Conservation (phyloP, 306 rosid genomes). For the Calophaca sinica region DNA sequence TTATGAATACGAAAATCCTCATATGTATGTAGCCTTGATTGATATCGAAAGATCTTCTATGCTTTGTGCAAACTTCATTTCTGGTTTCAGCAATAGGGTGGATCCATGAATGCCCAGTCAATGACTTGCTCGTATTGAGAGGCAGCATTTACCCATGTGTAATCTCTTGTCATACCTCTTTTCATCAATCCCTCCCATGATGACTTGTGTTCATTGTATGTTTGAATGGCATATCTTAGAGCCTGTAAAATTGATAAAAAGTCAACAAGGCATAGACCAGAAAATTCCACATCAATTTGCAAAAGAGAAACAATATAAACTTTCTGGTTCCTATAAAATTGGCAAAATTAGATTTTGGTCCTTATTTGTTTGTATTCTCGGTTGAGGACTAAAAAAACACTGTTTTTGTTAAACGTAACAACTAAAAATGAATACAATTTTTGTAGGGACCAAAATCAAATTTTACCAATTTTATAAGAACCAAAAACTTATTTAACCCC, state of each 20-base stretch:
- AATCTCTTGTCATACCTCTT: conserved; percentile 77
- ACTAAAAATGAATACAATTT: no score
- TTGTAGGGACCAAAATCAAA: no score
- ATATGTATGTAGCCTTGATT: background rate
- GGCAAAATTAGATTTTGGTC: no score
- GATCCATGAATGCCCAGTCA: conserved; percentile 73
- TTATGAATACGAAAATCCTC: conserved; percentile 15
- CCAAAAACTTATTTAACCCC: no score
- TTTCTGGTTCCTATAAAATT: background rate
- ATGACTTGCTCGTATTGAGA: conserved; percentile 74
- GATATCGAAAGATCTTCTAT: background rate
- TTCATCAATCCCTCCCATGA: conserved; percentile 83
- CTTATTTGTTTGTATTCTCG: no score
- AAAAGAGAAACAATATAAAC: conserved; percentile 15
- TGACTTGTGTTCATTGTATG: conserved; percentile 67
- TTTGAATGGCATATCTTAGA: conserved; percentile 58
- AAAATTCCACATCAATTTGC: conserved; percentile 27
- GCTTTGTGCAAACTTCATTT: conserved; percentile 21
- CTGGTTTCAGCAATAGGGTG: conserved; percentile 64
- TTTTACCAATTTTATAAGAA: no score
- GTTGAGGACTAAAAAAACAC: no score
- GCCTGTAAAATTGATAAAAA: conserved; percentile 58
- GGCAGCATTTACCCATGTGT: conserved; percentile 84
- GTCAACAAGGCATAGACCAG: conserved; percentile 1
- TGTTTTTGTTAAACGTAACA: no score